Conservation (phyloP, 2,329 filamentous ascomycete species). For the Trichoderma sp. region DNA sequence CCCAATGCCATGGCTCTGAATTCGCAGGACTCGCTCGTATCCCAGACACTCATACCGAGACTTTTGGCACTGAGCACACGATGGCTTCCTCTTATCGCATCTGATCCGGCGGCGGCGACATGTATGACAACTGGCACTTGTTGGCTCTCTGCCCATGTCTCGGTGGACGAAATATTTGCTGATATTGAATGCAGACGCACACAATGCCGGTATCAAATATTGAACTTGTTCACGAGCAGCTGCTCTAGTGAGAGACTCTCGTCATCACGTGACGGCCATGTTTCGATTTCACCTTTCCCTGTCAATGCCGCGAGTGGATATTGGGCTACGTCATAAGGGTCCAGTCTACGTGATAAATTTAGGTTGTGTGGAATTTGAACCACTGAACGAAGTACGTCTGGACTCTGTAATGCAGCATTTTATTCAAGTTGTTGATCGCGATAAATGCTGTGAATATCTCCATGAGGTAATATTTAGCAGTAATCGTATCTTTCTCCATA, state of each 20-base stretch:
- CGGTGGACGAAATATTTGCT: neutral
- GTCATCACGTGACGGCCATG: neutral
- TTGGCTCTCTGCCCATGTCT: slow-evolving; percentile 1
- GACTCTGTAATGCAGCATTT: too few relatives aligned
- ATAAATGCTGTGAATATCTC: neutral
- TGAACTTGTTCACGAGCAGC: neutral
- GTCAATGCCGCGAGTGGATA: neutral
- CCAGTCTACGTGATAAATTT: too few relatives aligned
- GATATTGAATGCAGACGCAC: neutral
- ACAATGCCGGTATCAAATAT: neutral
- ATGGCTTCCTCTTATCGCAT: neutral
- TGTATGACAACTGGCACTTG: neutral
- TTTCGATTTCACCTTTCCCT: neutral
- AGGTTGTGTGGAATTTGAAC: too few relatives aligned
- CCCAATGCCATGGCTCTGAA: neutral
- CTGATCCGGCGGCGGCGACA: neutral
- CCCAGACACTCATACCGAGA: neutral
- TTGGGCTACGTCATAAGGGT: neutral
- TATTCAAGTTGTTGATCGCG: neutral
- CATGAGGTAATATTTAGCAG: neutral
- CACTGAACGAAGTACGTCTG: too few relatives aligned
- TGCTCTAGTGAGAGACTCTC: neutral
- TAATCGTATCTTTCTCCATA: neutral
- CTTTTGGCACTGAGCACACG: neutral
- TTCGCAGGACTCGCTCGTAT: neutral